phyloP scores from a whole-genome alignment of 2,329 filamentous ascomycete genomes.

The Lasiodiplodia sp. region DNA sequence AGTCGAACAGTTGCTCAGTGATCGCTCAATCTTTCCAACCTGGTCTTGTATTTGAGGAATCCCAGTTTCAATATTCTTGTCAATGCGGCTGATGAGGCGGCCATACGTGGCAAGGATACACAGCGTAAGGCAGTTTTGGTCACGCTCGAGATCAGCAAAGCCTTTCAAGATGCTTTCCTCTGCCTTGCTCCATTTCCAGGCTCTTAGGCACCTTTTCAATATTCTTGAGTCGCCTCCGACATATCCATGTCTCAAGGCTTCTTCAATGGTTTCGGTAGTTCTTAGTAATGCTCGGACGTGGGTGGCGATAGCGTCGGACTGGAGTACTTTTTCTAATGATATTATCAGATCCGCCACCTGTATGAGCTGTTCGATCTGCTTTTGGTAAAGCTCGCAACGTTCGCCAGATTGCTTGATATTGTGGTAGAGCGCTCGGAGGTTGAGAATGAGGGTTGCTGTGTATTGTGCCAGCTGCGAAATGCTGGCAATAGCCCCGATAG shows the following conservation, averaged over 20 bases:
- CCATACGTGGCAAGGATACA: not conserved
- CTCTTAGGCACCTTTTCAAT: not conserved
- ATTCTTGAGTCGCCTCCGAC: not conserved
- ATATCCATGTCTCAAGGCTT: not conserved
- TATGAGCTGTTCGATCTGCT: not conserved
- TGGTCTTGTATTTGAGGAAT: not conserved
- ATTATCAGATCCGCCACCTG: not conserved
- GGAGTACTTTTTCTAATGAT: too few relatives aligned
- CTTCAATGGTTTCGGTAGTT: not conserved
- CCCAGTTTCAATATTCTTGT: not conserved
- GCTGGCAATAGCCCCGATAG: not conserved
- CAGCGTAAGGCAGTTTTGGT: slow-evolving; percentile 1
- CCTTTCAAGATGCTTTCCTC: not conserved
- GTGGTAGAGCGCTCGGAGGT: not conserved
- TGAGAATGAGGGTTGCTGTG: not conserved
- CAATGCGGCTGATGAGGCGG: not conserved
- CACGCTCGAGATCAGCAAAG: not conserved
- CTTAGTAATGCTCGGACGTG: not conserved
- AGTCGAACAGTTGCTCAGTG: not conserved
- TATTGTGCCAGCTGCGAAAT: not conserved
- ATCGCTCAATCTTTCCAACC: not conserved
- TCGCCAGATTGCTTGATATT: not conserved
- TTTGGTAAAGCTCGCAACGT: not conserved
- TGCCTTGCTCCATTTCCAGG: not conserved
- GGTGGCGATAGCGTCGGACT: not conserved